Percentiles rank a stretch among this genome's conserved stretches.
These are phyloP conservation scores for Astragalus glycyphyllos DNA, from an alignment of 306 rosid genomes.

Conservation along the genomic window DNA sequence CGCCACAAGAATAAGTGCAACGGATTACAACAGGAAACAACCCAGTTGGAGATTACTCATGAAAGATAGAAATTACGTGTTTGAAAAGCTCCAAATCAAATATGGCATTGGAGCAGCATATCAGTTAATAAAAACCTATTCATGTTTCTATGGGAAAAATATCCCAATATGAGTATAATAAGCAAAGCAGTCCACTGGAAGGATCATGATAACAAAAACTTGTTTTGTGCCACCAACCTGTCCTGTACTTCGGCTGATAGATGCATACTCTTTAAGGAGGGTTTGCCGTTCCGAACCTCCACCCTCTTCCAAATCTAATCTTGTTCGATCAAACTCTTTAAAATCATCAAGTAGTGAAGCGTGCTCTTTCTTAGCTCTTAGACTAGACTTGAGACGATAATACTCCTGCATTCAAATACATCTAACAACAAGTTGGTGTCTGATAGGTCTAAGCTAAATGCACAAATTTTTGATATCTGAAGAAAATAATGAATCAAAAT, in stretches of 20 bases:
- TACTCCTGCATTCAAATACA: conserved; percentile 86
- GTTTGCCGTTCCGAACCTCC: conserved; percentile 67
- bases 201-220: conserved; percentile 24
- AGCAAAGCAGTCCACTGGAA: neutral
- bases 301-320: conserved; percentile 91
- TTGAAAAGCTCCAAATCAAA: neutral
- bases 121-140: neutral
- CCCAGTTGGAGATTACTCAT: neutral
- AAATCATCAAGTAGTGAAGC: conserved; percentile 96
- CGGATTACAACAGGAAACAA: conserved; percentile 31
- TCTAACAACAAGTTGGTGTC: conserved; percentile 47
- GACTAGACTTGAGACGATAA: conserved; percentile 88
- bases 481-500: neutral
- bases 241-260: conserved; percentile 91
- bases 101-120: neutral
- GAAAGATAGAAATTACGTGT: neutral
- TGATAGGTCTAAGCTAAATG: conserved; percentile 31
- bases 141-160: neutral
- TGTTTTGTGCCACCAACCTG: conserved; percentile 62
- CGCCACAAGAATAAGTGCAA: conserved; percentile 25
- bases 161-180: neutral
- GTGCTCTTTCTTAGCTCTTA: conserved; percentile 86
- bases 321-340: conserved; percentile 91
- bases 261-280: conserved; percentile 80
- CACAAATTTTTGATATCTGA: conserved; percentile 18